Evolutionary conservation across 208 protist species (phyloP), one percentile per base, ranked within the genome.

Genomic region (Sergeia podlipaevii): DNA sequence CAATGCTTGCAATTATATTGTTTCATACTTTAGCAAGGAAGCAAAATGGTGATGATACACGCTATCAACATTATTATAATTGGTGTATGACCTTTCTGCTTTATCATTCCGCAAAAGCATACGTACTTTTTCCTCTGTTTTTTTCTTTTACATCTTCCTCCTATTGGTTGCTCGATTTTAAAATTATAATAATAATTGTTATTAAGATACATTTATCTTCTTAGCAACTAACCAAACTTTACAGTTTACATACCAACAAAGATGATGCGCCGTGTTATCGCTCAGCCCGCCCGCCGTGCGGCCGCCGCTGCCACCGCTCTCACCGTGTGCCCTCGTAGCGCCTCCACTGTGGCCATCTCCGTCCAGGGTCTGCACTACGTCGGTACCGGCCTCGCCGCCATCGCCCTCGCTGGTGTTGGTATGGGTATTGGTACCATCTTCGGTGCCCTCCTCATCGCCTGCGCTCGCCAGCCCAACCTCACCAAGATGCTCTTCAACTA

Each of bases 401-500:
- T 76, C 51, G 70, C 70, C 20, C 55, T 81, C 50, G 76, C 68
- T 43, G 80, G 80, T 46, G 80, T 83, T 11, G 76, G 70, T 56
- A 70, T 88, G 68, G 72, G 77, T 65, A 80, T 85, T 38, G 77
- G 73, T 55, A 70, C 72, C 38, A 82, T 86, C 73, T 90, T 90
- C 60, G 77, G 78, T 52, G 65, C 50, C 60, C 66, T 87, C 26
- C 59, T 90, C 6, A 54, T 90, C 30, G 78, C 70, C 65, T 84
- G 76, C 69, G 77, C 82, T 26, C 78, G 79, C 28, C 77, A 90
- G 65, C 83, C 83, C 21, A 85, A 84, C 70, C 57, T 85, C 45
- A 78, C 69, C 42, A 83, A 83, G 70, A 81, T 81, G 79, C 65
- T 91, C 26, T 88, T 91, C 67, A 87, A 87, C 69, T 91, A 91